Base-by-base conservation (phyloP, 139 green algal species). In the Picochlorum sp. region DNA sequence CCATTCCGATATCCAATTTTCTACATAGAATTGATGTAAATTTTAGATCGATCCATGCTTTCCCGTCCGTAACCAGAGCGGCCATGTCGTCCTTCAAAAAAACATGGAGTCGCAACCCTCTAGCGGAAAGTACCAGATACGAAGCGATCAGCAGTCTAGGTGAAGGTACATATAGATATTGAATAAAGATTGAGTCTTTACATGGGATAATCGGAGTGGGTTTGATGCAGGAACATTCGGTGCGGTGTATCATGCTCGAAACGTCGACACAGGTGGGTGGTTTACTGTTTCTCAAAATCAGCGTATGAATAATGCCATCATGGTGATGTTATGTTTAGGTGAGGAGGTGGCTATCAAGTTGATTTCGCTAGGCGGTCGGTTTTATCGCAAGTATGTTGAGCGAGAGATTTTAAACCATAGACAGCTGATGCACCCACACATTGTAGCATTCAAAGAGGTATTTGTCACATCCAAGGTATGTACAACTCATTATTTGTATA, bases 341-440 rank as follows among this genome's bases (percentile, higher is more conserved):
- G 71, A 77, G 49, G 71, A 84, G 44, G 78, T 84, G 30, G 78
- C 78, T 16, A 73, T 84, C 24, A 84, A 84, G 54, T 67, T 84
- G 54, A 66, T 84, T 13, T 50, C 61, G n/a, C 56, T 80, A n/a
- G 78, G 74, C 2, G 61, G 44, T 26, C 21, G 21, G 23, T 72
- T 77, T 38, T 72, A 79, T 49, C 66, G 66, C 34, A 81, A 69
- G 8, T 81, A 81, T 23, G 77, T 87, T 28, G 75, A 81, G 57
- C 50, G 81, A 6, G 81, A 87, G 57, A 82, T 87, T 50, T 26
- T 85, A 55, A 81, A 84, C 63, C 81, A 87, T 68, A 66, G 72
- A 15, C 61, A 66, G 21, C 68, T 87, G 49, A 61, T 51, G 13
- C 81, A 87, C 64, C 79, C 79, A 7, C 81, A 86, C 79, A 81